These are phyloP conservation scores for Gossypium australe DNA, from an alignment of 345 rosid genomes.

Conservation along the genomic window DNA sequence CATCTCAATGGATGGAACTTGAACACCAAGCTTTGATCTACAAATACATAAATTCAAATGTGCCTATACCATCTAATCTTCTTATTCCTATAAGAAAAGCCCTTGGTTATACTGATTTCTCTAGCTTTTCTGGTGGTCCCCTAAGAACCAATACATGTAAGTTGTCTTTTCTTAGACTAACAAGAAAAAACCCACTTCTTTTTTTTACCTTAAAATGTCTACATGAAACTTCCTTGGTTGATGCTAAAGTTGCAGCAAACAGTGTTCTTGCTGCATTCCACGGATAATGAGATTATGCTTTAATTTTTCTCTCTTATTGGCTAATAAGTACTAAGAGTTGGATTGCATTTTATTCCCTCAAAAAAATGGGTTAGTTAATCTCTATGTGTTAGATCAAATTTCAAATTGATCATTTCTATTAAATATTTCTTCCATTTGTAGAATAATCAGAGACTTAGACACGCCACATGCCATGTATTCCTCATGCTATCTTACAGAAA, in stretches of 20 bases:
- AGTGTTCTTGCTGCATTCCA: background rate
- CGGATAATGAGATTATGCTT: background rate
- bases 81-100: constrained; percentile 77
- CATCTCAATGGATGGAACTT: constrained; percentile 84
- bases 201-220: background rate
- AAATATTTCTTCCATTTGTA: no score
- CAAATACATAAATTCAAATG: constrained; percentile 68
- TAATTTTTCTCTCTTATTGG: background rate
- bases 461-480: no score
- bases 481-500: no score
- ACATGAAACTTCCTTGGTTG: background rate
- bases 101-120: constrained; percentile 44
- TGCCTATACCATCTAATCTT: constrained; percentile 70
- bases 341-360: no score
- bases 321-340: background rate
- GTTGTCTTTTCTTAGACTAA: constrained; percentile 16
- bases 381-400: no score
- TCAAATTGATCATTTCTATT: no score
- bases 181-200: background rate
- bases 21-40: constrained; percentile 94
- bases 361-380: no score
- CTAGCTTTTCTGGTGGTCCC: constrained; percentile 33
- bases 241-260: background rate
- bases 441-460: no score
- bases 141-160: constrained; percentile 56